phyloP scores from a whole-genome alignment of 2,329 filamentous ascomycete genomes.

The Paraphaeosphaeria minitans region DNA sequence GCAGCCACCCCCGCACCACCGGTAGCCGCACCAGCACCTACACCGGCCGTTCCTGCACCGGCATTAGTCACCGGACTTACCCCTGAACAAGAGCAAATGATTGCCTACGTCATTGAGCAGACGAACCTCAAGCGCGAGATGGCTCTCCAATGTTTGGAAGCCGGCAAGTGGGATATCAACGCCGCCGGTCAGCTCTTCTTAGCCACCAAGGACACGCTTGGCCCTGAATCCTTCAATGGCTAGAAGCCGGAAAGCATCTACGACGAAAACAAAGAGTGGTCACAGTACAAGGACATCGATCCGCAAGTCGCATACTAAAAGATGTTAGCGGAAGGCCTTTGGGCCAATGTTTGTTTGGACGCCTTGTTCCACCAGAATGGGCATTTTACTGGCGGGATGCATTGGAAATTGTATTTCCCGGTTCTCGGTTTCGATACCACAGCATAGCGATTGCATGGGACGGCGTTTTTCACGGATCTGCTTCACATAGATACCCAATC shows the following conservation, averaged over 20 bases:
- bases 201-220: conserved; percentile 66
- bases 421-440: neutral
- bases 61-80: conserved; percentile 14
- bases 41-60: conserved; percentile 47
- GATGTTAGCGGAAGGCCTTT: neutral
- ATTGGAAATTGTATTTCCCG: neutral
- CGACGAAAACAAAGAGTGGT: too few relatives aligned
- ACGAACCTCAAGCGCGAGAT: conserved; percentile 82
- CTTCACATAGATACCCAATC: conserved; percentile 11
- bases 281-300: too few relatives aligned
- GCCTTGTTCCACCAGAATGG: neutral
- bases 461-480: conserved; percentile 3
- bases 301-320: too few relatives aligned
- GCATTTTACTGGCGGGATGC: neutral
- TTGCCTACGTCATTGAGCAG: conserved; percentile 71
- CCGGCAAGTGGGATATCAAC: conserved; percentile 80
- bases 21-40: neutral
- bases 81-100: conserved; percentile 68
- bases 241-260: conserved; percentile 5
- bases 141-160: conserved; percentile 78
- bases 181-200: conserved; percentile 76
- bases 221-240: conserved; percentile 49
- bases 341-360: neutral
- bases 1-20: conserved; percentile 24
- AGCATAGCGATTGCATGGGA: conserved; percentile 10